Base-by-base conservation (phyloP, 768 basidiomycete species). In the Glaciozyma antarctica region DNA sequence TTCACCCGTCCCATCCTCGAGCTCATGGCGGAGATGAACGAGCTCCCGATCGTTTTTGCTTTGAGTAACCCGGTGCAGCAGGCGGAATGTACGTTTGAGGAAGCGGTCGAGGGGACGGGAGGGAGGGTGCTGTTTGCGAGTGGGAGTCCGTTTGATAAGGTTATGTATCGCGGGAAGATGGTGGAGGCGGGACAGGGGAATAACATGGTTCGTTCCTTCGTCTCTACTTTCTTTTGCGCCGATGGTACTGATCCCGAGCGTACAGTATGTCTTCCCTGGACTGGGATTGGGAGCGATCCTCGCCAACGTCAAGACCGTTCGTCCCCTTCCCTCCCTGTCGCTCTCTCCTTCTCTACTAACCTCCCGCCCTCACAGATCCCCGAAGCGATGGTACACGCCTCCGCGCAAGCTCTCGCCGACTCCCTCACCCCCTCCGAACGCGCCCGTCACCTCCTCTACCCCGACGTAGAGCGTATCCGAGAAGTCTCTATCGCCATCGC, bases 111-210 rank as follows among this genome's bases (percentile, higher is more conserved):
- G 56, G 80, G 85, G 78, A 87, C 89, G 5, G 77, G 83, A 51
- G 91, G 92, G 5, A 66, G 57, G 22, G 78, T 76, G 60, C 66
- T 79, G n/a, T 95, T 91, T 74, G 91, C 93, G 0, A 86, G 85
- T 48, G 92, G 91, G 5, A 88, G 87, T 41, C 92, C 91, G 5
- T 95, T 92, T 82, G 81, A 83, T 19, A 79, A 81, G 54, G 80
- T 85, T 68, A 72, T 77, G 62, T 86, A 80, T 77, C 76, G 80
- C 44, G 85, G 84, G 38, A 79, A 78, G 60, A 80, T 70, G 43
- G 78, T 86, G 69, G 85, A 86, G 69, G 85, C 92, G 3, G 88
- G 89, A 28, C 93, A 95, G 77, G 91, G 91, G 32, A 95, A 94
- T 76, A 97, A 94, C 77, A 91, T 92, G 62, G 88, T 88, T 87